phyloP scores from a whole-genome alignment of 139 green algal genomes.

The Nannochloris sp. region DNA sequence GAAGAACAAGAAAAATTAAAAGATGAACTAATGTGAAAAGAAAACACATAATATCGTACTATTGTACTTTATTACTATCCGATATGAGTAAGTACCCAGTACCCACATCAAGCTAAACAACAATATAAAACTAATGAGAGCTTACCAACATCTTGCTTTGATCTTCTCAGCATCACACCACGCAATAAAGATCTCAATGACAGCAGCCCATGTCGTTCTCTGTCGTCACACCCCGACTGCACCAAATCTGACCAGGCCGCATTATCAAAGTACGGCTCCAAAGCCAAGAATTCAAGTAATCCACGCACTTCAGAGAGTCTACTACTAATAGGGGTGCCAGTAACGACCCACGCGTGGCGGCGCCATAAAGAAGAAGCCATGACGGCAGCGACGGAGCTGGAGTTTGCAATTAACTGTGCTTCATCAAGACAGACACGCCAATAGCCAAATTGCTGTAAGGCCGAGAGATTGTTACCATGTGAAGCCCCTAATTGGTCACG shows the following conservation, averaged over 20 bases:
- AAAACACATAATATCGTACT: no score
- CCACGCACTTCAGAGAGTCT: conserved; percentile 38
- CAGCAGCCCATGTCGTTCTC: conserved; percentile 10
- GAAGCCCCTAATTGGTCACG: conserved; percentile 21
- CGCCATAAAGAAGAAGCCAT: conserved; percentile 41
- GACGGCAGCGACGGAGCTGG: conserved; percentile 35
- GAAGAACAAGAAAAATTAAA: not conserved
- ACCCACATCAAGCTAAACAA: no score
- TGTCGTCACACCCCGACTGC: not conserved
- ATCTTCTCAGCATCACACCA: conserved; percentile 49
- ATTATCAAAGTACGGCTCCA: conserved; percentile 33
- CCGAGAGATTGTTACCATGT: not conserved
- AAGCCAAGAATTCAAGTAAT: conserved; percentile 48
- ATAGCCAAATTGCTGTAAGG: conserved; percentile 42
- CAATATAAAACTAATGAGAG: not conserved
- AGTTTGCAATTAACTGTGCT: conserved; percentile 55
- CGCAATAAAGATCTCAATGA: conserved; percentile 33
- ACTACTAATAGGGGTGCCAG: conserved; percentile 33
- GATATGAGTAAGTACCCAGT: no score
- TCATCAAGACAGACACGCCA: conserved; percentile 59
- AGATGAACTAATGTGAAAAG: not conserved
- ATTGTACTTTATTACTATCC: no score
- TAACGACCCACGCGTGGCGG: conserved; percentile 57
- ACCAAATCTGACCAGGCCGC: conserved; percentile 26
- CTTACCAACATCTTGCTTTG: conserved; percentile 37